Evolutionary conservation across 352 stramenopile genomes (phyloP).

Genomic region (Aphanomyces stellatus): DNA sequence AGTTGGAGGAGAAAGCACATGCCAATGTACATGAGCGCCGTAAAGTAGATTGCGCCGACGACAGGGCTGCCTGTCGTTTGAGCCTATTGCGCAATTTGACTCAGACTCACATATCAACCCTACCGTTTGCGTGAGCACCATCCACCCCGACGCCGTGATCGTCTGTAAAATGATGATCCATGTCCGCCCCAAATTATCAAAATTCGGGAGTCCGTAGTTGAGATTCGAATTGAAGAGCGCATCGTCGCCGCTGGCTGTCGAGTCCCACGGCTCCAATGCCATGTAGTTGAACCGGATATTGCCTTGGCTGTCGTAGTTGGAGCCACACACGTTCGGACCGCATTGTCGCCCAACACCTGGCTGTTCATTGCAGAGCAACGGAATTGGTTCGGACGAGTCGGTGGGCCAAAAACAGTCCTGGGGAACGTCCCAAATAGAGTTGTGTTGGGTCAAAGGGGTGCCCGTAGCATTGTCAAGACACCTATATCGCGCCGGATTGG

Average conservation of each 20-base stretch:
- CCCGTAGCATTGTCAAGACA: neutral
- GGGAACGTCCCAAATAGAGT: conserved; percentile 1
- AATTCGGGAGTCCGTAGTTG: conserved; percentile 71
- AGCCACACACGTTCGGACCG: conserved; percentile 30
- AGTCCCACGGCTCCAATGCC: neutral
- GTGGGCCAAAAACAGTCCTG: conserved; percentile 61
- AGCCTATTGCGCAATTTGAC: neutral
- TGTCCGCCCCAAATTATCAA: conserved; percentile 72
- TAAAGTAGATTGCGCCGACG: conserved; percentile 77
- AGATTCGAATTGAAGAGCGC: conserved; percentile 38
- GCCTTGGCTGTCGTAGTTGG: conserved; percentile 27
- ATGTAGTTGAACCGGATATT: conserved; percentile 27
- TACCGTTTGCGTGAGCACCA: conserved; percentile 74
- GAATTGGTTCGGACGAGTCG: conserved; percentile 34
- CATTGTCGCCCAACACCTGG: conserved; percentile 25
- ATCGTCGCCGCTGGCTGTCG: conserved; percentile 15
- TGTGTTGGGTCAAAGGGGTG: neutral
- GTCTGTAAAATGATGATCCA: conserved; percentile 84
- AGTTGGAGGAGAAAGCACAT: conserved; percentile 54
- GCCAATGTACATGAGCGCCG: conserved; percentile 81
- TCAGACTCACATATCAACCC: conserved; percentile 13
- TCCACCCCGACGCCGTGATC: conserved; percentile 87
- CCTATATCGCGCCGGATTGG: neutral
- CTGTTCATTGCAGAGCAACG: conserved; percentile 26
- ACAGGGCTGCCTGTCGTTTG: conserved; percentile 42